Base-by-base conservation (phyloP, 2,329 filamentous ascomycete genomes). In the Talaromyces sp. region DNA sequence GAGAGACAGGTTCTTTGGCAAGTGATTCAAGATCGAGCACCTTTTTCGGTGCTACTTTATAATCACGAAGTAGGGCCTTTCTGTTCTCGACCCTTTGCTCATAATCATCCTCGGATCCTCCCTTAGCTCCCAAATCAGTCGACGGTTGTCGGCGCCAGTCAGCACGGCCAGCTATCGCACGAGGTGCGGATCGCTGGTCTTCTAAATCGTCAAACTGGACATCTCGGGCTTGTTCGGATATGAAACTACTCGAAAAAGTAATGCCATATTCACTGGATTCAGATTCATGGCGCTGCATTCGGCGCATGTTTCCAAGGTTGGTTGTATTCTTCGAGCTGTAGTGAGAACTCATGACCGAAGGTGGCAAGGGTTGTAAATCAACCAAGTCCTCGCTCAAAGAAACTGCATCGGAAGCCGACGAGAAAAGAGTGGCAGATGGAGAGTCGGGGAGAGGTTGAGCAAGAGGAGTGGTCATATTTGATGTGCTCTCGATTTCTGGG, bases 391-490 rank as follows among this genome's bases (percentile, higher is more conserved):
- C 72, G 19, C 72, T 71, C 21, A 74, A 56, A 17, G 71, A 71
- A 31, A 67, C 66, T 49, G 68, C 69, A 17, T 35, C 50, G 38
- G 46, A 24, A 19, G 69, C 68, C 17, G 70, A 71, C 32, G 66
- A 66, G 57, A 70, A 70, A 31, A 65, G 68, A 57, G 66, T 67
- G 19, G 66, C 71, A 8, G 68, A 68, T 56, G 71, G 65, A 17
- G 76, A 70, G 63, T 78, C 76, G 24, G 73, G 73, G n/a, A 78
- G 64, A 38, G 82, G 81, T 59, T 78, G 75, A 6, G 80, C 83
- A 58, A 84, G 75, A 29, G 83, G 83, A 19, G 83, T 85, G 17
- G 82, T 77, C 68, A 84, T 76, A 64, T 83, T 84, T 1, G 83
- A 85, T 17, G 79, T 79, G 67, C 78, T 82, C 62, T 84, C 82